Evolutionary conservation across 2,329 filamentous ascomycete genomes (phyloP), one percentile per base, ranked within the genome.

Genomic region (Cercospora sesami): DNA sequence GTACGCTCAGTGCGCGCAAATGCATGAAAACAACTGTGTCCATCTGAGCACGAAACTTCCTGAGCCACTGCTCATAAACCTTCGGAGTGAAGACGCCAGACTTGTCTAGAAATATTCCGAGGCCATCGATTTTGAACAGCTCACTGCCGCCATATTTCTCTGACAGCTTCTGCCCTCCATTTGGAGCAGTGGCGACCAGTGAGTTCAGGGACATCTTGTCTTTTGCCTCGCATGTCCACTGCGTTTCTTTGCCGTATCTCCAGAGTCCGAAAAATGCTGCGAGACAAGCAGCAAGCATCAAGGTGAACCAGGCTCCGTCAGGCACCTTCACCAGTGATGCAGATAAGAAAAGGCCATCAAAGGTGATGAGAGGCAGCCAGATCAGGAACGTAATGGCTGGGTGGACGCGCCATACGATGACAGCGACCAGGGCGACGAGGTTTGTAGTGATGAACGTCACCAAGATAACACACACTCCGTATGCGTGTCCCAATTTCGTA

Each of bases 71-170:
- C 18, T 69, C 66, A 58, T 71, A 75, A 30, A 75, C 73, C 30
- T 65, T 71, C 2, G 73, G 74, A 10, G 64, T 65, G 57, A 31
- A 63, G 39, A 86, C 84, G 48, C 90, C 90, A 0, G 86, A 84
- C 79, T 93, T 93, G 80, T 93, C 91, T 76, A 94, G 93, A 80
- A 92, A 93, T 64, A 93, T 88, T 1, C 89, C 91, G 87, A 84
- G 21, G 84, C 91, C 78, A 28, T 74, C 71, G 61, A 76, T 76
- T 21, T 79, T 80, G 31, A 81, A 83, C n/a, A 85, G 71, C 42
- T 65, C 70, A 23, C 70, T 73, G 6, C 76, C 77, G n/a, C 81
- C 81, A 64, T 72, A 68, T 16, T 42, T 55, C 12, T 63, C 51
- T 4, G 64, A 28, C 51, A 71, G 33, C 45, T 51, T 42, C 53